Evolutionary conservation across 1,284 basidiomycete genomes (phyloP), one percentile per base, ranked within the genome.

Genomic region (Hymenochaete sp.): DNA sequence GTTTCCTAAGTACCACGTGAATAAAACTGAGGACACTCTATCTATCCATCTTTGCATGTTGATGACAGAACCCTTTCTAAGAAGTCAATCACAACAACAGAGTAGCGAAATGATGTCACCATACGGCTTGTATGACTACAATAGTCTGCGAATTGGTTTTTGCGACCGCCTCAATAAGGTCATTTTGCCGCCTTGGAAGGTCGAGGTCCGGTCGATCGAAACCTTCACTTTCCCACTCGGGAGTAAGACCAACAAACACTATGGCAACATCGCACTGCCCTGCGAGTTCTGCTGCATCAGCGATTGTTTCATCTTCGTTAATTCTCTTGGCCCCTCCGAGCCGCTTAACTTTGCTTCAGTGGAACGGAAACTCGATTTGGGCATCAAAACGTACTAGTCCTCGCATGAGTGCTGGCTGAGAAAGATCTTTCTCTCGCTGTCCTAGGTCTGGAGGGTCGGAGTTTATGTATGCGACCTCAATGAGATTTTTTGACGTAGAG

Each of bases 1-100:
- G 57, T 88, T 86, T 2, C 85, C 86, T 4, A 75, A 77, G 56
- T 85, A 87, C 78, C 78, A 82, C 0, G 77, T 64, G 50, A 80
- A 77, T 5, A 82, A 53, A 26, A 81, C 59, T 2, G 69, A 71
- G n/a, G 61, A 59, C 13, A 78, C 72, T 16, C 68, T 60, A 42
- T 69, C 53, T 1, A 73, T 63, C 78, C 78, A 82, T 9, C 79
- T 77, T 19, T 35, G 33, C 78, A 80, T 80, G 0, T 79, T 73
- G 10, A 78, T 71, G 6, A 77, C 72, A 16, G 78, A 81, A 5
- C 79, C 78, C 78, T 80, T 40, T 21, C 11, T 31, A 35, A n/a
- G 16, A 48, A 42, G 42, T 21, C 18, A 27, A n/a, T 31, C 16
- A 42, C 36, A 37, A 28, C 5, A 26, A 31, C 43, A 33, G 6